phyloP scores from a whole-genome alignment of 495 filamentous ascomycete species.

The Lasiosphaeriaceae sp. region DNA sequence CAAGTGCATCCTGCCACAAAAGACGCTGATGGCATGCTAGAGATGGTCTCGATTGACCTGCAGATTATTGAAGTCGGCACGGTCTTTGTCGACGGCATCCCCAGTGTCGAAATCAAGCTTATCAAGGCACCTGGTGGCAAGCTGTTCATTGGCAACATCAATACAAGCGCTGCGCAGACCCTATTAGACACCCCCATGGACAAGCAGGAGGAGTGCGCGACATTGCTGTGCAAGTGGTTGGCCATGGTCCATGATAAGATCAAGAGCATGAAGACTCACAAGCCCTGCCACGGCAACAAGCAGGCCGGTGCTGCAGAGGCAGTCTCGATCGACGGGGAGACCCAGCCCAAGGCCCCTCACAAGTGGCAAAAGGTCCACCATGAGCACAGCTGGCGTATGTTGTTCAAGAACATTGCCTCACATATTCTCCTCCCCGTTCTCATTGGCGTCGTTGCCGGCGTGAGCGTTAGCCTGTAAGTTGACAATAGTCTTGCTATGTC shows the following conservation, averaged over 20 bases:
- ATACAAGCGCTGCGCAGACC: slow-evolving; percentile 16
- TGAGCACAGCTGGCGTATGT: slow-evolving; percentile 35
- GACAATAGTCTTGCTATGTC: not conserved
- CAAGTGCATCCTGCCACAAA: slow-evolving; percentile 20
- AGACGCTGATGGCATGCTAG: slow-evolving; percentile 29
- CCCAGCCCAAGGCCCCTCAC: not conserved
- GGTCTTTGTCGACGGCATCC: slow-evolving; percentile 41
- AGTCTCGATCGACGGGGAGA: slow-evolving; percentile 15
- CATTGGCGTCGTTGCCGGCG: slow-evolving; percentile 50
- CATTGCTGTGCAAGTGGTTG: slow-evolving; percentile 43
- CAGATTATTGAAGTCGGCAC: slow-evolving; percentile 49
- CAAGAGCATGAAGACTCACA: slow-evolving; percentile 26
- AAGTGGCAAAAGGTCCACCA: slow-evolving; percentile 5
- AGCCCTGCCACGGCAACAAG: slow-evolving; percentile 19
- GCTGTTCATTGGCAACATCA: slow-evolving; percentile 39
- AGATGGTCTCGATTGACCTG: slow-evolving; percentile 42
- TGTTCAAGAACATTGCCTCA: slow-evolving; percentile 43
- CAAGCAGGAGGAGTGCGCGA: slow-evolving; percentile 36
- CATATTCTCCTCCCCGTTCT: slow-evolving; percentile 50
- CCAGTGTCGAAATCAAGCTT: slow-evolving; percentile 41
- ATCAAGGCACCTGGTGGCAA: slow-evolving; percentile 39
- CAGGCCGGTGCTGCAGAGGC: slow-evolving; percentile 10
- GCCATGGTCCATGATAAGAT: slow-evolving; percentile 39
- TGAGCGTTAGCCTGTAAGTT: slow-evolving; percentile 49
- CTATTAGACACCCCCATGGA: slow-evolving; percentile 20